Percentiles rank a stretch among this genome's conserved stretches.
Evolutionary conservation across 1,139 yeast species (phyloP).

Genomic region (Suhomyces panamericanus): DNA sequence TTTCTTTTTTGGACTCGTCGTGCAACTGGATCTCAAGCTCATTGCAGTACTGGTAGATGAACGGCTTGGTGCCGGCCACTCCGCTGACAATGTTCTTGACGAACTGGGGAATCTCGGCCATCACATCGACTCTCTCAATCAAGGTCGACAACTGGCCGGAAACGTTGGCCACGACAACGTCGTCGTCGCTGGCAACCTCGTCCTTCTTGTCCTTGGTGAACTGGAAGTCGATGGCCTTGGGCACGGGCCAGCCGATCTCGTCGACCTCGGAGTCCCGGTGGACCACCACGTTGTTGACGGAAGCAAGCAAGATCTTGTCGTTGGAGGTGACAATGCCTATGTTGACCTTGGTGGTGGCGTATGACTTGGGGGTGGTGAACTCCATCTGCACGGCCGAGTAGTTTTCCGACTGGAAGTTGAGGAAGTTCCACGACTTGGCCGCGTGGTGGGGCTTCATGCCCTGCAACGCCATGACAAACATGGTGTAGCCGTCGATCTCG

Average conservation of each 20-base stretch:
- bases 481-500: constrained; percentile 57
- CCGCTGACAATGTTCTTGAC: constrained; percentile 92
- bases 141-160: constrained; percentile 56
- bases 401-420: constrained; percentile 79
- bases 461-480: constrained; percentile 97
- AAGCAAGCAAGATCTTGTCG: constrained; percentile 62
- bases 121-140: constrained; percentile 92
- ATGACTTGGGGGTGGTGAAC: constrained; percentile 89
- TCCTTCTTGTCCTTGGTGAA: constrained; percentile 49
- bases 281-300: constrained; percentile 63
- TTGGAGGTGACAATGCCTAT: constrained; percentile 72
- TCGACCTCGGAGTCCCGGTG: constrained; percentile 64
- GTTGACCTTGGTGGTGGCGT: constrained; percentile 78
- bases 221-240: constrained; percentile 62
- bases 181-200: constrained; percentile 27
- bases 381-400: constrained; percentile 87
- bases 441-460: constrained; percentile 99
- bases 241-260: constrained; percentile 92
- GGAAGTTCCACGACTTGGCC: constrained; percentile 94
- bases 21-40: constrained; percentile 39
- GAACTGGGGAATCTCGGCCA: constrained; percentile 95
- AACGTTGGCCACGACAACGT: constrained; percentile 42
- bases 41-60: constrained; percentile 86
- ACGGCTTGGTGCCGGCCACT: constrained; percentile 94
- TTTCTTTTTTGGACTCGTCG: constrained; percentile 42